Percentiles rank a stretch among this genome's conserved stretches.
Evolutionary conservation across 345 rosid genomes (phyloP).

Genomic region (Mallotus nudiflorus): DNA sequence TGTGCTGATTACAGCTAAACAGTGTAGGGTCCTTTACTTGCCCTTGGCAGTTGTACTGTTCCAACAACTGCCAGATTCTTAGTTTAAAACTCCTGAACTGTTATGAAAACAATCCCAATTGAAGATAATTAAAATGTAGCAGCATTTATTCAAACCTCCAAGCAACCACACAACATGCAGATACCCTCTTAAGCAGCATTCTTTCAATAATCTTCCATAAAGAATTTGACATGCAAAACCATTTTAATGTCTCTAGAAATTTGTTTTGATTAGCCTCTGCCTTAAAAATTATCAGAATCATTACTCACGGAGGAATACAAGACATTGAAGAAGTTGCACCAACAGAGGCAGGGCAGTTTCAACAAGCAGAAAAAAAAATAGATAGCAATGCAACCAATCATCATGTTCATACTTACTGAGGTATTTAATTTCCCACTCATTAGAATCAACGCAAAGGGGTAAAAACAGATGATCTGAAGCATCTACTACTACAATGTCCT

Average conservation of each 20-base stretch:
- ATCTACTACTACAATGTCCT: neutral
- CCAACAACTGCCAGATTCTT: neutral
- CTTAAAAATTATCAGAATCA: neutral
- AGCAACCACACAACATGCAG: neutral
- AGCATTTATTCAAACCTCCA: neutral
- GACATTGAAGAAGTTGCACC: neutral
- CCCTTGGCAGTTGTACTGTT: neutral
- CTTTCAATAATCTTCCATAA: neutral
- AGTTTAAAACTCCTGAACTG: neutral
- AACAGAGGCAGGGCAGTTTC: neutral
- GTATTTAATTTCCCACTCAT: neutral
- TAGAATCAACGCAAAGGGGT: neutral
- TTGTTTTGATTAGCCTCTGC: neutral
- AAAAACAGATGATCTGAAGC: neutral
- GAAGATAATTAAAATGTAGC: neutral
- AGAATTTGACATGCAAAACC: neutral
- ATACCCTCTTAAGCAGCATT: neutral
- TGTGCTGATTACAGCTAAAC: too few relatives aligned
- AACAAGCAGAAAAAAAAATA: neutral
- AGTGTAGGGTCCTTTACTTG: too few relatives aligned
- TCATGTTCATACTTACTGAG: neutral
- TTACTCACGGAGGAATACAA: neutral
- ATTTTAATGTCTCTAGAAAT: neutral
- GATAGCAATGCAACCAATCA: neutral
- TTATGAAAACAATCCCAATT: neutral